phyloP scores from a whole-genome alignment of 768 basidiomycete species.

The Russula compacta region DNA sequence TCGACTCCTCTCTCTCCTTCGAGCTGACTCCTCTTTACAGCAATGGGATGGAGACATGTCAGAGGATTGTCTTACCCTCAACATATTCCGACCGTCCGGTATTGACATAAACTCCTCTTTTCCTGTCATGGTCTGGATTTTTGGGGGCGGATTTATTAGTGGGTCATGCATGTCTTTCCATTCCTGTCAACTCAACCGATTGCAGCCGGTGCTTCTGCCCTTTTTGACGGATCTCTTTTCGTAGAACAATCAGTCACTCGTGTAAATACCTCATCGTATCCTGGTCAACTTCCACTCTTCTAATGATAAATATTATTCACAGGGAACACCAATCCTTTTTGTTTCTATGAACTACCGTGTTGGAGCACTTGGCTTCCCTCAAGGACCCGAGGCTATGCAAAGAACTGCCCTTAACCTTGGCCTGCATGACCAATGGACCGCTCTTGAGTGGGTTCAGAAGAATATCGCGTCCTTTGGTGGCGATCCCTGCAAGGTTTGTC shows the following conservation, averaged over 20 bases:
- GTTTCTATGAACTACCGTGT: slow-evolving; percentile 45
- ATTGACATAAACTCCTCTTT: slow-evolving; percentile 22
- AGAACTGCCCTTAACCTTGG: slow-evolving; percentile 36
- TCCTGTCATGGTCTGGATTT: slow-evolving; percentile 39
- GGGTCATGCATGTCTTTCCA: neutral
- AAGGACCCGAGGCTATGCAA: slow-evolving; percentile 33
- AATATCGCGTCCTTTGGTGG: slow-evolving; percentile 28
- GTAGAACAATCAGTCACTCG: slow-evolving; percentile 12
- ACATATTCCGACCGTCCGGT: slow-evolving; percentile 36
- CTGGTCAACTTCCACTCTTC: neutral
- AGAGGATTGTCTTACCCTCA: slow-evolving; percentile 43
- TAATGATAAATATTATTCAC: neutral
- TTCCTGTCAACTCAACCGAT: neutral
- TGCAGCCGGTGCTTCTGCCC: slow-evolving; percentile 2
- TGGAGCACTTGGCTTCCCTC: slow-evolving; percentile 41
- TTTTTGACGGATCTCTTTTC: slow-evolving; percentile 2
- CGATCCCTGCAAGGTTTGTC: slow-evolving; percentile 20
- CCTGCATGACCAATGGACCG: slow-evolving; percentile 35
- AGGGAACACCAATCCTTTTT: slow-evolving; percentile 31
- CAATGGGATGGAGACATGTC: slow-evolving; percentile 20
- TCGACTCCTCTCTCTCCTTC: neutral
- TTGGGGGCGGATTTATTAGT: slow-evolving; percentile 32
- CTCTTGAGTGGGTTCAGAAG: slow-evolving; percentile 24
- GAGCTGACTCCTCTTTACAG: neutral
- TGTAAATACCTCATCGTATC: neutral